Percentiles rank a stretch among this genome's conserved stretches.
Conservation (phyloP, 768 basidiomycete genomes). For the Amanita molliuscula region DNA sequence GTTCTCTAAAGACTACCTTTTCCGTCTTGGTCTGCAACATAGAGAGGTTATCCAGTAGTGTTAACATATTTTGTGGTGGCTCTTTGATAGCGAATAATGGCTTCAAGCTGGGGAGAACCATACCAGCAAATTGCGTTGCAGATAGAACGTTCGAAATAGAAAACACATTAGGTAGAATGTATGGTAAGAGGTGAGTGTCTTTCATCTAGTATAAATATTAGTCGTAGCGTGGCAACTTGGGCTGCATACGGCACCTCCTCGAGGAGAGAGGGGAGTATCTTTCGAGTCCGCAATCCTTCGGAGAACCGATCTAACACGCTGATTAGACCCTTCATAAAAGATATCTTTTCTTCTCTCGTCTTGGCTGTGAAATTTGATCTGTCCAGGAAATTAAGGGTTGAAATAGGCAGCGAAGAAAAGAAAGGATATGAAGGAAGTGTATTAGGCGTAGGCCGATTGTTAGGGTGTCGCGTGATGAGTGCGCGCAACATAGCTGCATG, state of each 20-base stretch:
- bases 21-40: constrained; percentile 87
- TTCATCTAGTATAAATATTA: constrained; percentile 60
- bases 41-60: constrained; percentile 79
- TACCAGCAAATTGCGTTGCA: constrained; percentile 67
- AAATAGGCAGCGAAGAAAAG: constrained; percentile 93
- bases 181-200: constrained; percentile 85
- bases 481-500: constrained; percentile 62
- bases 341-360: constrained; percentile 90
- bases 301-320: constrained; percentile 77
- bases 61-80: constrained; percentile 95
- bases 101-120: constrained; percentile 80
- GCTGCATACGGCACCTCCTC: constrained; percentile 59
- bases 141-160: constrained; percentile 72
- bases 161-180: constrained; percentile 94
- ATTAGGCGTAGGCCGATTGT: constrained; percentile 63
- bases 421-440: constrained; percentile 79
- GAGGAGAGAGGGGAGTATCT: constrained; percentile 84
- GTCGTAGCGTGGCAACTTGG: neutral
- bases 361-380: constrained; percentile 93
- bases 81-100: constrained; percentile 88
- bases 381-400: constrained; percentile 92
- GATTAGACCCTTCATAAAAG: constrained; percentile 87
- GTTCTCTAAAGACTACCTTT: constrained; percentile 77
- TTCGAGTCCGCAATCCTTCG: constrained; percentile 76
- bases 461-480: constrained; percentile 72